phyloP scores from a whole-genome alignment of 2,329 filamentous ascomycete species.

The Colletotrichum tanaceti region DNA sequence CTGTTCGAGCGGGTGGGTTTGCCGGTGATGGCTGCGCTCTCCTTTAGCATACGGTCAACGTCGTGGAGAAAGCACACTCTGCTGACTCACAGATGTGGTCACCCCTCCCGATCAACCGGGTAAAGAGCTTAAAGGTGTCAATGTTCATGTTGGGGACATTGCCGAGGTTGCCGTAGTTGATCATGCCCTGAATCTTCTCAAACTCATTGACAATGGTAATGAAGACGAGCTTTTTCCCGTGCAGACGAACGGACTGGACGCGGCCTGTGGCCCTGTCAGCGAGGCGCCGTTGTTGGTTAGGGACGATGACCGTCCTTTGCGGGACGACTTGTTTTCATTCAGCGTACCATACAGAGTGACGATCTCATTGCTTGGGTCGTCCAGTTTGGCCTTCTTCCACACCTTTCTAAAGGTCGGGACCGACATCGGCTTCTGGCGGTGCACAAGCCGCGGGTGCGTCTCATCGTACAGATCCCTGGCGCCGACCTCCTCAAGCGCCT shows the following conservation, averaged over 20 bases:
- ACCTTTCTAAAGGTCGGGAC: constrained; percentile 38
- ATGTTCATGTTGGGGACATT: constrained; percentile 49
- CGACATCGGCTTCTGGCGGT: constrained; percentile 31
- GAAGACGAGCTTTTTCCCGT: constrained; percentile 85
- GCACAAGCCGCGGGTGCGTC: constrained; percentile 40
- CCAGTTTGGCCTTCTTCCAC: constrained; percentile 17
- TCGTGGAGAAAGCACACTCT: constrained; percentile 8
- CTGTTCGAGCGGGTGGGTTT: constrained; percentile 73
- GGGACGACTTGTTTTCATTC: constrained; percentile 22
- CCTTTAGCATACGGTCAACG: constrained; percentile 15
- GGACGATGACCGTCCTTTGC: constrained; percentile 6
- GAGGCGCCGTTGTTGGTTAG: constrained; percentile 16
- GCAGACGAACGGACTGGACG: constrained; percentile 75
- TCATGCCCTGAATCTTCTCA: constrained; percentile 78
- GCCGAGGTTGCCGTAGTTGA: constrained; percentile 67
- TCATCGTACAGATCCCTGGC: constrained; percentile 31
- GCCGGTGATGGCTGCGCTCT: constrained; percentile 72
- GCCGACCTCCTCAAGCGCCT: constrained; percentile 25
- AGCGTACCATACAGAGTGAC: constrained; percentile 47
- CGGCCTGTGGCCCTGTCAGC: constrained; percentile 66
- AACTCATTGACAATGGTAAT: constrained; percentile 82
- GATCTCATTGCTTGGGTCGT: constrained; percentile 21
- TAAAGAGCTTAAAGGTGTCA: constrained; percentile 68
- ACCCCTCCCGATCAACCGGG: constrained; percentile 77
- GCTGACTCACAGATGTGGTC: constrained; percentile 81